Evolutionary conservation across 768 basidiomycete species (phyloP).

Genomic region (Podaxis sp.): DNA sequence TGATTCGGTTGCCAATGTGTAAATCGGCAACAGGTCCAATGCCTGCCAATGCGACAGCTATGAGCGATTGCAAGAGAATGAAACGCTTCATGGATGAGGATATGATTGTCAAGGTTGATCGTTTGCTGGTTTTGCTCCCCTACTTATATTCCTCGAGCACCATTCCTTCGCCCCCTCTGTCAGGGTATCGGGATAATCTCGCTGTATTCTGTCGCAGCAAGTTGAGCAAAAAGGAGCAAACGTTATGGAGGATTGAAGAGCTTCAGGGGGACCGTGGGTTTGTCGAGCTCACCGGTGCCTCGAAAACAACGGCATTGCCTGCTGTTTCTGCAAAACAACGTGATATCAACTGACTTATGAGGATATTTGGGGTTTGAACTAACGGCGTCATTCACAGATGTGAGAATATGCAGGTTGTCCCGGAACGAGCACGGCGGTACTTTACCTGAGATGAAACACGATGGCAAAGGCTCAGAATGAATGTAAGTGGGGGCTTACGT

Average conservation of each 20-base stretch:
- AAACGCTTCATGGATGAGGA: conserved; percentile 2
- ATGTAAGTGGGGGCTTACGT: neutral
- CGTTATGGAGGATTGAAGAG: neutral
- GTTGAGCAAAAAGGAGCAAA: neutral
- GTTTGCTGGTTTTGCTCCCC: neutral
- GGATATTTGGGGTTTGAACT: neutral
- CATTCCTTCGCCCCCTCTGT: neutral
- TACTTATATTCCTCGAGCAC: neutral
- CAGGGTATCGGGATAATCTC: too few relatives aligned
- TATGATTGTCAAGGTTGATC: neutral
- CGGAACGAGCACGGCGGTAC: neutral
- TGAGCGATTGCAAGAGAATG: neutral
- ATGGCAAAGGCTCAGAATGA: neutral
- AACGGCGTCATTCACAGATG: neutral
- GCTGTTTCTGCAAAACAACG: neutral
- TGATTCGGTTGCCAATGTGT: conserved; percentile 39
- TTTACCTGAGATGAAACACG: neutral
- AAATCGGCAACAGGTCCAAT: conserved; percentile 34
- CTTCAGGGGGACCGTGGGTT: neutral
- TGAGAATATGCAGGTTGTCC: neutral
- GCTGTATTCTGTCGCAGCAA: neutral
- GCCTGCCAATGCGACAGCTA: conserved; percentile 19
- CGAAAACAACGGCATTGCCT: neutral
- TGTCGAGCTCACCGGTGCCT: neutral
- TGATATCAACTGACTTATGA: neutral